Percentiles rank a stretch among this genome's conserved stretches.
Evolutionary conservation across 1,284 basidiomycete species (phyloP).

Genomic region (Fomitiporia mediterranea): DNA sequence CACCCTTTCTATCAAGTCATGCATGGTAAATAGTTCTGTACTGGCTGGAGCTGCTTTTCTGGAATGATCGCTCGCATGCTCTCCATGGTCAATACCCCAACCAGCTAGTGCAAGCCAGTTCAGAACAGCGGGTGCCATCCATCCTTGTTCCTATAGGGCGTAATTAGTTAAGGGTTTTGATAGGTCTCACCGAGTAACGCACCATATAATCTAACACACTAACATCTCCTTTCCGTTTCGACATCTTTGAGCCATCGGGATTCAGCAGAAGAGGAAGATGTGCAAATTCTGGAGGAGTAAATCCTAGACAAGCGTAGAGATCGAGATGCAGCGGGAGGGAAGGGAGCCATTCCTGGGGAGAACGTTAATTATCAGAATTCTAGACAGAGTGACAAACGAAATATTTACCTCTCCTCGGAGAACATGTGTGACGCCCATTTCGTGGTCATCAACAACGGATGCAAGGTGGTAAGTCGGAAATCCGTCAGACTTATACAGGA

Average conservation of each 20-base stretch:
- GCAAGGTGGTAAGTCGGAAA: constrained; percentile 98
- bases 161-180: too few species aligned
- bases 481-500: constrained; percentile 87
- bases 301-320: constrained; percentile 76
- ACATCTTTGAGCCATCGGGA: constrained; percentile 90
- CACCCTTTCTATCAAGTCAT: constrained; percentile 62
- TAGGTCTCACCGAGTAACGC: too few species aligned
- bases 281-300: constrained; percentile 77
- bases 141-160: constrained; percentile 58
- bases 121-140: constrained; percentile 85
- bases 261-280: constrained; percentile 92
- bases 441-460: constrained; percentile 91
- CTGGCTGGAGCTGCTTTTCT: constrained; percentile 50
- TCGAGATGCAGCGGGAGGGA: constrained; percentile 92
- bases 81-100: constrained; percentile 63
- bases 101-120: constrained; percentile 95
- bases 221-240: constrained; percentile 89
- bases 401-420: constrained; percentile 81
- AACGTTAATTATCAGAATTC: not conserved
- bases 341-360: constrained; percentile 85
- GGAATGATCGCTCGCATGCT: constrained; percentile 21
- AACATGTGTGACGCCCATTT: constrained; percentile 96
- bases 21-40: constrained; percentile 58
- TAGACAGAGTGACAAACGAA: not conserved
- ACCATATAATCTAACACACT: constrained; percentile 85